Base-by-base conservation (phyloP, 2,329 filamentous ascomycete species). In the Fusarium sp. region DNA sequence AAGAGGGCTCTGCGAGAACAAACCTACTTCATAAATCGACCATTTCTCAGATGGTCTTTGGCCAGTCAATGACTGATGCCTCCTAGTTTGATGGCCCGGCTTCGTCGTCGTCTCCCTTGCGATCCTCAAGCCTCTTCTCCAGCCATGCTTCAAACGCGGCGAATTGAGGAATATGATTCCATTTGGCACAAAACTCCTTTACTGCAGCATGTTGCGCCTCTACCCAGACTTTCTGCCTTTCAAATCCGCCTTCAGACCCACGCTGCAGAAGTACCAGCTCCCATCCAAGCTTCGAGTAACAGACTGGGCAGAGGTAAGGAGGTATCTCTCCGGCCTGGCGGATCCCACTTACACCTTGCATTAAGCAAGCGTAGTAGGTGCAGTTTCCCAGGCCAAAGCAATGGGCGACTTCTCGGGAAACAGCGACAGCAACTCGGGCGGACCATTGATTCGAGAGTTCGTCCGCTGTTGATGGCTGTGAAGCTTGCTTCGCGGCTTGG, bases 331-430 rank as follows among this genome's bases (percentile, higher is more conserved):
- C 82, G 75, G 92, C 90, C 77, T 92, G 90, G 0, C 79, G 81
- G 42, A 91, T 81, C 2, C 84, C 83, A 0, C 86, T 85, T 1
- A 88, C 89, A 8, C 87, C 85, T 76, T 92, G 90, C 89, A 92
- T 91, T 5, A 85, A 83, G 71, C 90, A 92, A 0, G 90, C 88
- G 71, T 89, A 91, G 73, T 89, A 92, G 0, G 87, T 81, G 75
- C 91, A 93, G 76, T 93, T 91, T 12, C 80, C 90, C 18, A 93
- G 83, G 0, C 88, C 89, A 41, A 93, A 86, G 75, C 90, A 93
- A 77, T 93, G 91, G 0, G 90, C 89, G 1, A 93, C 79, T 75
- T 93, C 91, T 75, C 93, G 91, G 4, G 85, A 85, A 3, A 86
- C 87, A 0, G 91, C 92, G 54, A 86, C 86, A 57, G 84, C 89